Conservation (phyloP, 2,329 filamentous ascomycete genomes). For the Fusarium lateritium region DNA sequence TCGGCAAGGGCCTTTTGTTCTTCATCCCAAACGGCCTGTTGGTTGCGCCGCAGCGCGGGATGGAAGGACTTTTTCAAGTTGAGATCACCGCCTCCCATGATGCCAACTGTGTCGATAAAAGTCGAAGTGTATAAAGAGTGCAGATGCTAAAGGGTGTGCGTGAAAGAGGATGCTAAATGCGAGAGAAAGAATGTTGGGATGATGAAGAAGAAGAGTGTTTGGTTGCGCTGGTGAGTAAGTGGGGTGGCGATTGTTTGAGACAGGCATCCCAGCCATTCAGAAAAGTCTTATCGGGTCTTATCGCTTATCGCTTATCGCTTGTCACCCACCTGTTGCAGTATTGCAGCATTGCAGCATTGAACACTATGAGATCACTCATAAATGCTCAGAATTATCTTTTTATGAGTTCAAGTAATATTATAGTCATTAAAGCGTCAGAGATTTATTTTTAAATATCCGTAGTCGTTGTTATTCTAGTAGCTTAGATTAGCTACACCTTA, state of each 20-base stretch:
- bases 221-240: slow-evolving; percentile 4
- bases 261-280: slow-evolving; percentile 32
- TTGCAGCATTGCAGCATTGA: too few species aligned
- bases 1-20: slow-evolving; percentile 94
- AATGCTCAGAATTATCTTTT: too few species aligned
- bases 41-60: slow-evolving; percentile 90
- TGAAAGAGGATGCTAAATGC: slow-evolving; percentile 21
- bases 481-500: too few species aligned
- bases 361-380: too few species aligned
- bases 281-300: slow-evolving; percentile 40
- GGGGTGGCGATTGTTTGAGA: slow-evolving; percentile 44
- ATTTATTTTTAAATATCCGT: too few species aligned
- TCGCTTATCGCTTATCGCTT: slow-evolving; percentile 31
- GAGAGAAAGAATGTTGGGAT: neutral
- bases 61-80: slow-evolving; percentile 98
- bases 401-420: too few species aligned
- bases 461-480: too few species aligned
- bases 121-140: slow-evolving; percentile 5
- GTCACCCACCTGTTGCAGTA: too few species aligned
- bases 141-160: slow-evolving; percentile 20
- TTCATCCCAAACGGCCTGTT: slow-evolving; percentile 89
- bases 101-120: slow-evolving; percentile 52
- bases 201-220: neutral
- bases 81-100: slow-evolving; percentile 93
- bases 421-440: too few species aligned